A percentile compares a stretch with the other conserved stretches of the same genome.
phyloP scores from a whole-genome alignment of 345 rosid genomes.

The Mallotus nudiflorus region DNA sequence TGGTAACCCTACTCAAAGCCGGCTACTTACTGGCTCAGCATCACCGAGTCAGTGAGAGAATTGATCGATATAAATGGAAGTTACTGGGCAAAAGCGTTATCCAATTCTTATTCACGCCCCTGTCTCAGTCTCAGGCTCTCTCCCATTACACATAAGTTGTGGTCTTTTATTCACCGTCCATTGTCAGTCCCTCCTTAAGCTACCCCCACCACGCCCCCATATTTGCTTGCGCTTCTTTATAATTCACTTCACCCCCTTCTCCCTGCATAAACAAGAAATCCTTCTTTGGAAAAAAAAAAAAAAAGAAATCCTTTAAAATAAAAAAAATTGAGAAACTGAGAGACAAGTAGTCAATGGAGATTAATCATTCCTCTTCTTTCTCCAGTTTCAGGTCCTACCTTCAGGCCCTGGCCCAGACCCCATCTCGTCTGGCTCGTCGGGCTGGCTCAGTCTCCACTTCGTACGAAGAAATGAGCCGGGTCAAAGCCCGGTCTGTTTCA shows the following conservation, averaged over 20 bases:
- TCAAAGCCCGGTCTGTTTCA: constrained; percentile 57
- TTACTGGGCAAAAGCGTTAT: constrained; percentile 7
- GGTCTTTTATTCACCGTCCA: constrained; percentile 21
- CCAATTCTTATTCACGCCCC: not conserved
- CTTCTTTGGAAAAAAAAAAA: no score
- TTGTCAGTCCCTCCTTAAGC: not conserved
- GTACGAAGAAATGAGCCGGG: constrained; percentile 63
- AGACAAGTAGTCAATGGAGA: constrained; percentile 34
- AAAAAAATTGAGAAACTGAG: not conserved
- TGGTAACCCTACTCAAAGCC: constrained; percentile 9
- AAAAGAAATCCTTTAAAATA: no score
- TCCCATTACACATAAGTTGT: not conserved
- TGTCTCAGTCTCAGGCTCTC: no score
- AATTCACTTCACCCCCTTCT: not conserved
- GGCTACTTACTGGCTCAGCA: not conserved
- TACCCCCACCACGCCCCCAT: not conserved
- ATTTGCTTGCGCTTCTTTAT: not conserved
- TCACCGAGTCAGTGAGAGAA: constrained; percentile 12
- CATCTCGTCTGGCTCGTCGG: constrained; percentile 65
- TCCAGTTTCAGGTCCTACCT: constrained; percentile 56
- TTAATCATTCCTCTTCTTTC: constrained; percentile 50
- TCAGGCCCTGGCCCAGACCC: constrained; percentile 62
- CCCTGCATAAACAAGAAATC: not conserved
- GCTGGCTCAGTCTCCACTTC: constrained; percentile 71
- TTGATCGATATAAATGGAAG: not conserved